Base-by-base conservation (phyloP, 1,139 yeast genomes). In the Spathaspora sp. region DNA sequence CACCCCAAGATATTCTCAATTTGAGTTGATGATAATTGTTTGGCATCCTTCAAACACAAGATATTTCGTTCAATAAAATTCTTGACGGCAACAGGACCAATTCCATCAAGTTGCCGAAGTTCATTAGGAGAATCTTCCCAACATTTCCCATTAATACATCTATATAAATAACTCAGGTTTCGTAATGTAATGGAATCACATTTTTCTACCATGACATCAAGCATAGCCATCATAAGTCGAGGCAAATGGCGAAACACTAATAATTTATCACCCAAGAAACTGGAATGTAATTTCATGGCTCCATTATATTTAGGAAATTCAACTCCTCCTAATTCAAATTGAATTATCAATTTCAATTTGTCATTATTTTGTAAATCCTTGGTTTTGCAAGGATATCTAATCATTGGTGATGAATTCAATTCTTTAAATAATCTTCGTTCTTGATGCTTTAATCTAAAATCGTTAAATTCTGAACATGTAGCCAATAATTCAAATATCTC, bases 101-200 rank as follows among this genome's bases (percentile, higher is more conserved):
- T 57, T 4, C 74, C 74, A 23, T 71, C 72, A 15, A 78, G 47
- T 47, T 79, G 83, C 44, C 71, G 61, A 23, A 78, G 56, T 8
- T 70, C 70, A 53, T 67, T 62, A 0, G 75, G 60, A 0, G 73
- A 57, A 42, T 67, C 70, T 51, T 76, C 81, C 84, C 84, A 78
- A 17, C 80, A 67, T 47, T 61, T 66, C 0, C 76, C 76, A 39
- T 57, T 56, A 2, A 76, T 48, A 39, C 75, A 70, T 44, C 80
- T 58, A 2, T 59, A 52, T 9, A 78, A 50, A 36, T 58, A 60
- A 7, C 78, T 54, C 9, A 74, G 56, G 39, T 61, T 67, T 16
- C 58, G 49, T 38, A 76, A 56, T 0, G 82, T 72, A 0, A 53
- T 49, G 0, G 73, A 70, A 53, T 77, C 81, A 29, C 62, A 58